phyloP scores from a whole-genome alignment of 148 eudicot genomes.

The Talinum fruticosum region DNA sequence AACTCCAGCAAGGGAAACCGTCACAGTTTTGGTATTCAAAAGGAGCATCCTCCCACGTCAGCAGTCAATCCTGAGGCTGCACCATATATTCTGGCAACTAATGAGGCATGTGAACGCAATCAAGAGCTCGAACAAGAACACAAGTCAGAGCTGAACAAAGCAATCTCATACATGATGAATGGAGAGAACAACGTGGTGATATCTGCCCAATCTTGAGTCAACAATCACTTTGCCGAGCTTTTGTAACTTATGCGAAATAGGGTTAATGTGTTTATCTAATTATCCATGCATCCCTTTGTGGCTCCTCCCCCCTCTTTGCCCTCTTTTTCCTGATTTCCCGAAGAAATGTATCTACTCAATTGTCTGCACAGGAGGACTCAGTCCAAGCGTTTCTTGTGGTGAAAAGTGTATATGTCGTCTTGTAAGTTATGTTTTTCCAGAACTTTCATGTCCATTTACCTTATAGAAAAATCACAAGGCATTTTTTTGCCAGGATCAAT shows the following conservation, averaged over 20 bases:
- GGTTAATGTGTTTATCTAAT: slow-evolving; percentile 3
- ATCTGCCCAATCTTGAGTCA: slow-evolving; percentile 31
- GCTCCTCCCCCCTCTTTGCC: background rate
- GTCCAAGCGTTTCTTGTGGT: slow-evolving; percentile 19
- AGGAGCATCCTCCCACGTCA: background rate
- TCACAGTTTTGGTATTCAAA: slow-evolving; percentile 28
- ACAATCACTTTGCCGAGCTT: slow-evolving; percentile 16
- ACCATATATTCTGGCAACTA: background rate
- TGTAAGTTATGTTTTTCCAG: slow-evolving; percentile 27
- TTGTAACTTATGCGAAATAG: background rate
- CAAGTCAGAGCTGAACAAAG: slow-evolving; percentile 19
- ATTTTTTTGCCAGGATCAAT: background rate
- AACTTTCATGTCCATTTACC: background rate
- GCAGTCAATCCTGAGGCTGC: background rate
- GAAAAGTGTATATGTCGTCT: slow-evolving; percentile 29
- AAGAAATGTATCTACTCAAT: slow-evolving; percentile 20
- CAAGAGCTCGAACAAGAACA: slow-evolving; percentile 13
- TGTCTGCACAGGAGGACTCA: slow-evolving; percentile 15
- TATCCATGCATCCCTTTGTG: background rate
- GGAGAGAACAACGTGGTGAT: slow-evolving; percentile 26
- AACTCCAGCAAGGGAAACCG: slow-evolving; percentile 34
- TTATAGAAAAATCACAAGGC: background rate
- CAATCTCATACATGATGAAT: slow-evolving; percentile 16
- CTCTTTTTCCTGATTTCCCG: slow-evolving; percentile 21
- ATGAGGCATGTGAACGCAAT: background rate